These are phyloP conservation scores for Paracoccidioides brasiliensis DNA, from an alignment of 2,329 filamentous ascomycete species.

Conservation along the genomic window DNA sequence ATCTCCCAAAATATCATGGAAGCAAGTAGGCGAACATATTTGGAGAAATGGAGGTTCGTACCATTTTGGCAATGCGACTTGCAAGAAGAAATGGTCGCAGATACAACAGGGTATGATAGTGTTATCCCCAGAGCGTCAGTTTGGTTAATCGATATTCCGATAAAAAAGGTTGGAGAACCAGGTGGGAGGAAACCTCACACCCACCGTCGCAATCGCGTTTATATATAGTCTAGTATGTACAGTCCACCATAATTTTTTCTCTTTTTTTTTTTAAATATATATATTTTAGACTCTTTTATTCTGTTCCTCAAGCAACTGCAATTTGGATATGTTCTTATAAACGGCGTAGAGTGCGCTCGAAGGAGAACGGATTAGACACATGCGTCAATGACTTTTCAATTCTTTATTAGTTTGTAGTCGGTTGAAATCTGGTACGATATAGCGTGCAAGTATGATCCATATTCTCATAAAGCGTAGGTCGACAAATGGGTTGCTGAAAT, in stretches of 20 bases:
- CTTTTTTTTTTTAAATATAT: too few relatives aligned
- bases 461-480: neutral
- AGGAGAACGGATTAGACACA: neutral
- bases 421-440: neutral
- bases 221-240: neutral
- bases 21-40: slow-evolving; percentile 44
- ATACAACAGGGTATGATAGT: slow-evolving; percentile 18
- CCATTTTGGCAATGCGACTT: slow-evolving; percentile 47
- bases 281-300: neutral
- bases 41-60: slow-evolving; percentile 41
- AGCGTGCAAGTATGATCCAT: neutral
- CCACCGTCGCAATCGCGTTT: neutral
- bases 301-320: neutral
- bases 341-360: neutral
- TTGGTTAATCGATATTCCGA: neutral
- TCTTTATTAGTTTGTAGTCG: neutral
- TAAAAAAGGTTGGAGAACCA: neutral
- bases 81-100: slow-evolving; percentile 49
- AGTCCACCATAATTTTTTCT: neutral
- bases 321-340: too few relatives aligned
- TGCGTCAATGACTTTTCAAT: neutral
- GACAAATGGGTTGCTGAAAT: neutral
- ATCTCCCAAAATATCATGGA: slow-evolving; percentile 43
- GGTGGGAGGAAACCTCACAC: neutral
- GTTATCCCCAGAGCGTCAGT: slow-evolving; percentile 5